These are phyloP conservation scores for Chloranthus sessilifolius DNA, from an alignment of 164 flowering plant species.

Conservation along the genomic window DNA sequence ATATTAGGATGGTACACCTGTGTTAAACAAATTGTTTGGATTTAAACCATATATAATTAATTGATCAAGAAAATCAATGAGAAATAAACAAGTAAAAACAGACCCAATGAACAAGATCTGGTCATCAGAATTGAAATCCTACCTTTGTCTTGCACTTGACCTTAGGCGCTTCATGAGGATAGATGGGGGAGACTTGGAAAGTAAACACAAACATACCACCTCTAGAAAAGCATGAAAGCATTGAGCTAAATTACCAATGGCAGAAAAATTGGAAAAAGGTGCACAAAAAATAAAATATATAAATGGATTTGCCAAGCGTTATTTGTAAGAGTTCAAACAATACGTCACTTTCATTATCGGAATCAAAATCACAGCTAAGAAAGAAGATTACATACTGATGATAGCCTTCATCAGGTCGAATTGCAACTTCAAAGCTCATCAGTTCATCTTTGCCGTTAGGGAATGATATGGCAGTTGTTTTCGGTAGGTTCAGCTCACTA, in stretches of 20 bases:
- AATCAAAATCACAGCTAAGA: no score
- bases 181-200: slow-evolving; percentile 52
- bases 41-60: no score
- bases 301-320: no score
- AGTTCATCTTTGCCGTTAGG: slow-evolving; percentile 70
- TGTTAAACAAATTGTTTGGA: background rate
- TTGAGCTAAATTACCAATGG: no score
- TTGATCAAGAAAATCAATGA: background rate
- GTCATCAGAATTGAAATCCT: background rate
- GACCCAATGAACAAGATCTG: no score
- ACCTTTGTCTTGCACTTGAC: slow-evolving; percentile 86
- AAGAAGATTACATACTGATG: slow-evolving; percentile 43
- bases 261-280: no score
- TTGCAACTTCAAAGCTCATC: slow-evolving; percentile 65
- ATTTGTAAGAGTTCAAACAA: no score
- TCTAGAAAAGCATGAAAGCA: slow-evolving; percentile 19
- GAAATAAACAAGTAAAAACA: background rate
- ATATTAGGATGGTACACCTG: slow-evolving; percentile 85
- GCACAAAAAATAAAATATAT: no score
- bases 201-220: slow-evolving; percentile 57
- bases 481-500: slow-evolving; percentile 66
- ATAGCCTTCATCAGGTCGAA: slow-evolving; percentile 71
- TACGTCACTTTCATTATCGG: no score
- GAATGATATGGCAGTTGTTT: slow-evolving; percentile 46
- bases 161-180: slow-evolving; percentile 75